Percentiles rank a stretch among this genome's conserved stretches.
phyloP scores from a whole-genome alignment of 2,329 filamentous ascomycete genomes.

The Rhexocercosporidium sp. region DNA sequence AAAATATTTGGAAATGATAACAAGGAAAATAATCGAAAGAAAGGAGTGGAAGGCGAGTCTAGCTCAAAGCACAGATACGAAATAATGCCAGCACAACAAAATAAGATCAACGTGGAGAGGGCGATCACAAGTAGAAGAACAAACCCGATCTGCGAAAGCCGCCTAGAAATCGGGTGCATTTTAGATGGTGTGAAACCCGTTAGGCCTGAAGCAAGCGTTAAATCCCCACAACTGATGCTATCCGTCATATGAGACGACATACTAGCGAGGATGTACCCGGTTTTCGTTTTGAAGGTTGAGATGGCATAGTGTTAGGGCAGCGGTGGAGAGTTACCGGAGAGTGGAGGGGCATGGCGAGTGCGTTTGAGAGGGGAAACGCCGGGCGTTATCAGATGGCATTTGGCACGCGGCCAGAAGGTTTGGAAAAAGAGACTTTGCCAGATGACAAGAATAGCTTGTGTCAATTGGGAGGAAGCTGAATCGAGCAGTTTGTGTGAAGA shows the following conservation, averaged over 20 bases:
- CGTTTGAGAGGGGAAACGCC: conserved; percentile 1
- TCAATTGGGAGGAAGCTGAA: too few species aligned
- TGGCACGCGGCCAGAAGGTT: not conserved
- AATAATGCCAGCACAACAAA: not conserved
- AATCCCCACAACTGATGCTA: not conserved
- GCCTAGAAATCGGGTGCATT: not conserved
- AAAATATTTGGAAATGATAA: not conserved
- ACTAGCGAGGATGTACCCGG: not conserved
- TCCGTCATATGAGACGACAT: conserved; percentile 2
- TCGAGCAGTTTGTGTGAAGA: too few species aligned
- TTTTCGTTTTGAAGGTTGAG: not conserved
- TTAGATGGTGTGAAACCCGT: not conserved
- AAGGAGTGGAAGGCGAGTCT: conserved; percentile 5
- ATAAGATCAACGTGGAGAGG: not conserved
- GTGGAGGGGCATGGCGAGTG: not conserved
- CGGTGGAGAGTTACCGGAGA: not conserved
- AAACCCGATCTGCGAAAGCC: not conserved
- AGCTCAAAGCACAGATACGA: not conserved
- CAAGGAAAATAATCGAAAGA: not conserved
- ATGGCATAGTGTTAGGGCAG: not conserved
- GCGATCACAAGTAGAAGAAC: not conserved
- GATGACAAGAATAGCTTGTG: not conserved
- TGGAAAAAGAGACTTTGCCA: not conserved
- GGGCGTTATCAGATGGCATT: not conserved
- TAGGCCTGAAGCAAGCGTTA: not conserved